Percentiles rank a stretch among this genome's conserved stretches.
These are phyloP conservation scores for Serendipita vermifera DNA, from an alignment of 768 basidiomycete genomes.

Conservation along the genomic window DNA sequence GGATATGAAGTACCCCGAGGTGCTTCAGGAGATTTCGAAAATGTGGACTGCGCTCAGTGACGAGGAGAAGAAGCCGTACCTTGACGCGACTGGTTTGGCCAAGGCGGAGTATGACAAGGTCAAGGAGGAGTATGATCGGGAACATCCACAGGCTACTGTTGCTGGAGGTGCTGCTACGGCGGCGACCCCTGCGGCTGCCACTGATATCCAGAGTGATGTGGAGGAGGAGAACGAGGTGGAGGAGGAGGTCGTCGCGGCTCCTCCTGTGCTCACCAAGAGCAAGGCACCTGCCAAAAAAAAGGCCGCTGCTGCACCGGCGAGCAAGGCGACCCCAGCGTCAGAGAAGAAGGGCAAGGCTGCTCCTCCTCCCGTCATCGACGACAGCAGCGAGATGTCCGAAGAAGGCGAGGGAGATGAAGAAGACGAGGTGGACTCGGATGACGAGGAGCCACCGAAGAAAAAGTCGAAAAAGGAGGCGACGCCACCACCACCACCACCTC, in stretches of 20 bases:
- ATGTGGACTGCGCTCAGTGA: slow-evolving; percentile 58
- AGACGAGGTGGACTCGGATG: slow-evolving; percentile 12
- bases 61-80: slow-evolving; percentile 58
- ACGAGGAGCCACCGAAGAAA: slow-evolving; percentile 12
- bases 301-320: not conserved
- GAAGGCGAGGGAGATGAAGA: slow-evolving; percentile 12
- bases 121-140: slow-evolving; percentile 50
- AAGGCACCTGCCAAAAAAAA: not conserved
- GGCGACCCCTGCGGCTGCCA: not conserved
- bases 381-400: not conserved
- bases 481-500: slow-evolving; percentile 1
- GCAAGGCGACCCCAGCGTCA: not conserved
- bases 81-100: slow-evolving; percentile 18
- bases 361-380: no score
- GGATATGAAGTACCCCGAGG: slow-evolving; percentile 51
- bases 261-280: not conserved
- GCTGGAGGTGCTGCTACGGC: not conserved
- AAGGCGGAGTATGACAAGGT: slow-evolving; percentile 34
- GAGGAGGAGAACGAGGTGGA: not conserved
- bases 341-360: slow-evolving; percentile 6
- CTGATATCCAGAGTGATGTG: not conserved
- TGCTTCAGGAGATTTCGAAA: slow-evolving; percentile 56
- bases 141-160: slow-evolving; percentile 32
- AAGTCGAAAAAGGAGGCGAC: slow-evolving; percentile 12
- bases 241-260: not conserved